Evolutionary conservation across 2,329 filamentous ascomycete genomes (phyloP).

Genomic region (Xylariaceae sp.): DNA sequence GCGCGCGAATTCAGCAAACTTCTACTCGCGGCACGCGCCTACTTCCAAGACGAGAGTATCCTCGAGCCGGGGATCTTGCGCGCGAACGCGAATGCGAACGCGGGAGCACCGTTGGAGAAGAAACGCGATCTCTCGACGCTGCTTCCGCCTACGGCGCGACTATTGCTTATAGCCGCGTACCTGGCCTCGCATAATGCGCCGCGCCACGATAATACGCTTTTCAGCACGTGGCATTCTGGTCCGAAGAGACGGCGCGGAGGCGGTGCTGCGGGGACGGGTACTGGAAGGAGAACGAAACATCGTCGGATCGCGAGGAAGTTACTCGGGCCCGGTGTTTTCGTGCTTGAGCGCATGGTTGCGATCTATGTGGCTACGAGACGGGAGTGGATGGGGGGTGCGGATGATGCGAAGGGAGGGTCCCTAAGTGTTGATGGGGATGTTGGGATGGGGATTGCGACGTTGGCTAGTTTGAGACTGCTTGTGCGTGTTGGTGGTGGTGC

Average conservation of each 20-base stretch:
- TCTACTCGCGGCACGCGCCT: constrained; percentile 61
- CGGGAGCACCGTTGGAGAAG: not conserved
- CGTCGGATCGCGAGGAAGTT: constrained; percentile 72
- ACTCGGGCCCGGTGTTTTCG: constrained; percentile 70
- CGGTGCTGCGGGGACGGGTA: not conserved
- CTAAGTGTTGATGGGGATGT: constrained; percentile 48
- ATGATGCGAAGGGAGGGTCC: constrained; percentile 36
- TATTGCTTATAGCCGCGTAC: constrained; percentile 71
- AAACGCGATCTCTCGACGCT: constrained; percentile 45
- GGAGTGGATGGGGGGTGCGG: constrained; percentile 44
- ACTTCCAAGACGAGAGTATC: constrained; percentile 68
- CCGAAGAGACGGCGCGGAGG: constrained; percentile 47
- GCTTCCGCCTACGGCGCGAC: constrained; percentile 67
- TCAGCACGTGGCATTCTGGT: constrained; percentile 62
- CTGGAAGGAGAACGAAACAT: constrained; percentile 42
- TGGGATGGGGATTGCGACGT: constrained; percentile 62
- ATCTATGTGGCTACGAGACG: constrained; percentile 64
- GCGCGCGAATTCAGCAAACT: constrained; percentile 81
- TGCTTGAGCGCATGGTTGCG: constrained; percentile 71
- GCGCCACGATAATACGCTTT: constrained; percentile 67
- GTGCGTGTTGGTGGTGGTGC: constrained; percentile 62
- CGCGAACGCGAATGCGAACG: not conserved
- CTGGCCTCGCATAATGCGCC: constrained; percentile 75
- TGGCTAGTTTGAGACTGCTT: constrained; percentile 65
- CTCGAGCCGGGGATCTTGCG: constrained; percentile 57